A percentile compares a stretch with the other conserved stretches of the same genome.
Conservation (phyloP, 768 basidiomycete genomes). For the Leccinellum luteum region DNA sequence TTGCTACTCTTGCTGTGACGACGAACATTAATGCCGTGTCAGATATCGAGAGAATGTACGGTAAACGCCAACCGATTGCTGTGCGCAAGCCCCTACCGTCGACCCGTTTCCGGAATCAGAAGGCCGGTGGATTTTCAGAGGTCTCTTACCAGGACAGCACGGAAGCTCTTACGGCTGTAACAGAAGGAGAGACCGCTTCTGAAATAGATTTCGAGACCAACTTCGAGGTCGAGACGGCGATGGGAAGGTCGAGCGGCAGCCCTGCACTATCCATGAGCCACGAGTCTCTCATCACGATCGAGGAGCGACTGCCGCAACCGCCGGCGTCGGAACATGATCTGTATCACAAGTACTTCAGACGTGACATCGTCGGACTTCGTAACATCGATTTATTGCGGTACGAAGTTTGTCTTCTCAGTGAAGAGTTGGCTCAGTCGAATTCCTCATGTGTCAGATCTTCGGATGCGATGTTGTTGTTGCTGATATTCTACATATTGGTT, state of each 20-base stretch:
- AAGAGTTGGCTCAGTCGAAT: conserved; percentile 21
- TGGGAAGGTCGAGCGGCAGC: conserved; percentile 4
- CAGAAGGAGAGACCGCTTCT: conserved; percentile 71
- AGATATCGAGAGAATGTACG: conserved; percentile 96
- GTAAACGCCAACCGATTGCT: conserved; percentile 86
- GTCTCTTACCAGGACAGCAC: conserved; percentile 21
- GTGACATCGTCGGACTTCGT: conserved; percentile 76
- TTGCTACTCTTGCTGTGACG: not conserved
- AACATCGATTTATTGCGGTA: conserved; percentile 88
- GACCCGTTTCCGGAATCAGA: conserved; percentile 15
- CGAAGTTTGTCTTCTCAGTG: conserved; percentile 19
- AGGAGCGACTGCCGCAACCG: not conserved
- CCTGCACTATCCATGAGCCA: not conserved
- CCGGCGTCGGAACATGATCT: conserved; percentile 81
- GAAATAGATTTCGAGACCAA: conserved; percentile 71
- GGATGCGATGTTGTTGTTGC: conserved; percentile 77
- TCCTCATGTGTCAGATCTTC: conserved; percentile 55
- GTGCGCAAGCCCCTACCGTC: conserved; percentile 66
- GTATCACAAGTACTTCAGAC: conserved; percentile 83
- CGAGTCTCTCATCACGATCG: conserved; percentile 3
- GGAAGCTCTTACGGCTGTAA: conserved; percentile 49
- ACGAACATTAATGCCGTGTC: not conserved
- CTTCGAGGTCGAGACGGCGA: conserved; percentile 44
- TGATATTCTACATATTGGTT: conserved; percentile 65
- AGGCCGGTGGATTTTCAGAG: conserved; percentile 1